Conservation (phyloP, 306 rosid species). For the Mucuna pruriens region DNA sequence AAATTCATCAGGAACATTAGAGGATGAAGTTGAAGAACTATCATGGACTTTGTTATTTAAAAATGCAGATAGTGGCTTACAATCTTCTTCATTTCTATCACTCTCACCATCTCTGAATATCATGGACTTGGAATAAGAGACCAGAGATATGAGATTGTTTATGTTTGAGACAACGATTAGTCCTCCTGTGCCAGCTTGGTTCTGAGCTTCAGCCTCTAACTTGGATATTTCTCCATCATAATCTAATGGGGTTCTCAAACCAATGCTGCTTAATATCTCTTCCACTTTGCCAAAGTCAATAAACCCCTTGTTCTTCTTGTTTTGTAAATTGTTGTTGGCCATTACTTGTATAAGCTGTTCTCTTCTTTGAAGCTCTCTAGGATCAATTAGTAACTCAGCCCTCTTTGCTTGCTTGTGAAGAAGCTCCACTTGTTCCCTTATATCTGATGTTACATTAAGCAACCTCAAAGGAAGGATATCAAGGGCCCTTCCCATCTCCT, state of each 20-base stretch:
- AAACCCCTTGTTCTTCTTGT: constrained; percentile 60
- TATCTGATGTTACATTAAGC: constrained; percentile 68
- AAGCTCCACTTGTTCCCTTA: constrained; percentile 81
- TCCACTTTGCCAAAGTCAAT: constrained; percentile 60
- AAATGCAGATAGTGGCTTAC: constrained; percentile 48
- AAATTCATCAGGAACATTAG: constrained; percentile 80
- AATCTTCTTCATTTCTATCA: constrained; percentile 45
- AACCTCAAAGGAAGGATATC: constrained; percentile 83
- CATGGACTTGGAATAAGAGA: constrained; percentile 67
- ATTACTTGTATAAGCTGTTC: constrained; percentile 69
- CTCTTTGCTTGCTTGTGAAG: constrained; percentile 79
- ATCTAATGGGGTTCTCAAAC: constrained; percentile 65
- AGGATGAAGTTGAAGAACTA: constrained; percentile 62
- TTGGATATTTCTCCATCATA: constrained; percentile 77
- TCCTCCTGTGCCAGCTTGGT: constrained; percentile 95
- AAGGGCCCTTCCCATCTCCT: constrained; percentile 85
- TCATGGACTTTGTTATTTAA: constrained; percentile 41
- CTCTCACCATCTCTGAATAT: constrained; percentile 54
- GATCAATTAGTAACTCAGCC: constrained; percentile 60
- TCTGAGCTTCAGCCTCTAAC: constrained; percentile 78
- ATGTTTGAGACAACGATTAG: constrained; percentile 76
- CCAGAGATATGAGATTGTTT: constrained; percentile 73
- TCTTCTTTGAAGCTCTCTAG: constrained; percentile 62
- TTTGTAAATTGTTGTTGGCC: constrained; percentile 61
- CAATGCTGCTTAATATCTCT: constrained; percentile 67